Evolutionary conservation across 2,329 filamentous ascomycete genomes (phyloP).

Genomic region (Cercospora citrullina): DNA sequence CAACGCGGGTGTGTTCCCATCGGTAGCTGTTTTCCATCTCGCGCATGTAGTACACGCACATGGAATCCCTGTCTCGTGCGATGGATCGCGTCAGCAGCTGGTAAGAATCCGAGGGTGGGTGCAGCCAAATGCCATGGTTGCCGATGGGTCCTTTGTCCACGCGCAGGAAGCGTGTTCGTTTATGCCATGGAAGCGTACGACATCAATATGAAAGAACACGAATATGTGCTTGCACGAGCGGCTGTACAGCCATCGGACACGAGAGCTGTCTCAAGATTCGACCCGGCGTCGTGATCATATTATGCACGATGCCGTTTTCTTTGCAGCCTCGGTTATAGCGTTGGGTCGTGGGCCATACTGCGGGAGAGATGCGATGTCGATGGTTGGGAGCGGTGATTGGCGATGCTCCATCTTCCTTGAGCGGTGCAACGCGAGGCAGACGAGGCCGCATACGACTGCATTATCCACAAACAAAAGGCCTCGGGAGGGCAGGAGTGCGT

Average conservation of each 20-base stretch:
- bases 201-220: slow-evolving; percentile 10
- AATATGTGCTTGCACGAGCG: not conserved
- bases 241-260: slow-evolving; percentile 11
- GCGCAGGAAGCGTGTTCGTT: not conserved
- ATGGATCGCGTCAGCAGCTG: slow-evolving; percentile 4
- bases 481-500: not conserved
- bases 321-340: slow-evolving; percentile 19
- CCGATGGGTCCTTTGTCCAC: not conserved
- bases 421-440: slow-evolving; percentile 14
- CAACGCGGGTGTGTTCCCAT: not conserved
- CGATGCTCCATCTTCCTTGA: not conserved
- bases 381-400: slow-evolving; percentile 16
- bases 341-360: slow-evolving; percentile 9
- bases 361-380: slow-evolving; percentile 13
- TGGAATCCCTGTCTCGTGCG: slow-evolving; percentile 5
- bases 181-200: slow-evolving; percentile 8
- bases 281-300: slow-evolving; percentile 1
- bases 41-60: slow-evolving; percentile 10
- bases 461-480: slow-evolving; percentile 11
- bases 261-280: slow-evolving; percentile 17
- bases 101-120: not conserved
- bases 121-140: not conserved
- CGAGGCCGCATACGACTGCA: slow-evolving; percentile 14
- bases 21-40: slow-evolving; percentile 1
- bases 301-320: not conserved